Evolutionary conservation across 164 flowering plant species (phyloP), one percentile per base, ranked within the genome.

Genomic region (Annona cherimola): DNA sequence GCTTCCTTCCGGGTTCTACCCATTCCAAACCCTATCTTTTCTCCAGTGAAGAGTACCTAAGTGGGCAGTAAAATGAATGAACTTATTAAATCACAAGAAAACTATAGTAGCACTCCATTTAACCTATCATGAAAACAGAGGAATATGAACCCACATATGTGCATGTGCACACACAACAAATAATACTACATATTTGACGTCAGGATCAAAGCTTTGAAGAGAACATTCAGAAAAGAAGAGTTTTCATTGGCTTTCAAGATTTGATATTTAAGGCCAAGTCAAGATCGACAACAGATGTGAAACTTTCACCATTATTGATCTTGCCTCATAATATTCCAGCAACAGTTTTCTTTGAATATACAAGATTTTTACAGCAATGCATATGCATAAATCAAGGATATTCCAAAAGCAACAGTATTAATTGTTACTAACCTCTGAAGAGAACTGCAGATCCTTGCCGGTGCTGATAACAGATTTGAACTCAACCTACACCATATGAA

Each of bases 1-100:
- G 99, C 99, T 77, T 92, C 98, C 78, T 85, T 91, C 79, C 88
- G 88, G 16, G 98, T 95, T 83, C 81, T 89, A 40, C 98, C 97
- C 85, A 85, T 87, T 44, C 99, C 99, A 78, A 81, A 80, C 66
- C 96, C 97, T 60, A 95, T 89, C 86, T 83, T 95, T 78, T 93
- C 97, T 57, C 99, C 99, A 67, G 89, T 79, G 69, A 94, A 92
- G 69, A 86, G 81, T 62, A 92, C 97, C 98, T 94, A 67, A 44
- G 81, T 42, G 70, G 76, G 57, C 43, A 64, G 42, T 73, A 8
- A 73, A 67, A 7, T 50, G 35, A 35, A 44, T 43, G 44, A 67
- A 70, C 66, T 59, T 67, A 45, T 45, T 64, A n/a, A 64, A 14
- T 6, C 35, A 26, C 35, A 26, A 26, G 35, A 26, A 26, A 26